These are phyloP conservation scores for Wallemia mellicola DNA, from an alignment of 1,284 basidiomycete species.

Conservation along the genomic window DNA sequence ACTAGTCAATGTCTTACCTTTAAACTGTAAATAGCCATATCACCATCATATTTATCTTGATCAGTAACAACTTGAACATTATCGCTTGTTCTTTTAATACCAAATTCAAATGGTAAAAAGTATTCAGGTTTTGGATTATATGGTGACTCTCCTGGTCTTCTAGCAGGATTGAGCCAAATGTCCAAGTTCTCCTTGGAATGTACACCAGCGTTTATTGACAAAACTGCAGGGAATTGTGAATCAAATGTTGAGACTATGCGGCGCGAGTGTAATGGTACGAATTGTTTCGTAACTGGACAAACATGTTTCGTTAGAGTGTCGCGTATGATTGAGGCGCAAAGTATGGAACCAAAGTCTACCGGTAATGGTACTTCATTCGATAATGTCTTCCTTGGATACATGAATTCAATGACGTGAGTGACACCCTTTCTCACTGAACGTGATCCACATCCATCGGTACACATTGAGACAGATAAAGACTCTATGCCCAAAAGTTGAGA, in stretches of 20 bases:
- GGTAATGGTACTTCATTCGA: slow-evolving; percentile 23
- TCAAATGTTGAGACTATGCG: slow-evolving; percentile 31
- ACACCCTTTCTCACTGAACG: slow-evolving; percentile 38
- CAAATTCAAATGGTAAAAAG: slow-evolving; percentile 13
- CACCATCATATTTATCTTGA: slow-evolving; percentile 27
- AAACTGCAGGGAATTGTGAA: slow-evolving; percentile 40
- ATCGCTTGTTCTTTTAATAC: slow-evolving; percentile 8
- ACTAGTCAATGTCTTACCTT: slow-evolving; percentile 22
- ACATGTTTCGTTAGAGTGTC: slow-evolving; percentile 56
- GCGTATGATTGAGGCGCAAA: slow-evolving; percentile 46
- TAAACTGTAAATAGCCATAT: slow-evolving; percentile 32
- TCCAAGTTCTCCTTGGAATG: slow-evolving; percentile 42
- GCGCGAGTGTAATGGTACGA: slow-evolving; percentile 36
- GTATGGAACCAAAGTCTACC: slow-evolving; percentile 34
- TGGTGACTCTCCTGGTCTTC: slow-evolving; percentile 1
- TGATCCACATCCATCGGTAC: slow-evolving; percentile 35
- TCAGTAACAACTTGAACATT: slow-evolving; percentile 6
- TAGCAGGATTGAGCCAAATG: slow-evolving; percentile 37
- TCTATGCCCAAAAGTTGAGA: slow-evolving; percentile 53
- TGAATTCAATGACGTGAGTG: slow-evolving; percentile 55
- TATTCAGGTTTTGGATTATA: slow-evolving; percentile 1
- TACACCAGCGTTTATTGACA: slow-evolving; percentile 61
- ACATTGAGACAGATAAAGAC: slow-evolving; percentile 40
- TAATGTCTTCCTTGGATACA: slow-evolving; percentile 43
- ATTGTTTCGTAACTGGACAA: slow-evolving; percentile 53